phyloP scores from a whole-genome alignment of 1,284 basidiomycete genomes.

The Vanrija humicola region DNA sequence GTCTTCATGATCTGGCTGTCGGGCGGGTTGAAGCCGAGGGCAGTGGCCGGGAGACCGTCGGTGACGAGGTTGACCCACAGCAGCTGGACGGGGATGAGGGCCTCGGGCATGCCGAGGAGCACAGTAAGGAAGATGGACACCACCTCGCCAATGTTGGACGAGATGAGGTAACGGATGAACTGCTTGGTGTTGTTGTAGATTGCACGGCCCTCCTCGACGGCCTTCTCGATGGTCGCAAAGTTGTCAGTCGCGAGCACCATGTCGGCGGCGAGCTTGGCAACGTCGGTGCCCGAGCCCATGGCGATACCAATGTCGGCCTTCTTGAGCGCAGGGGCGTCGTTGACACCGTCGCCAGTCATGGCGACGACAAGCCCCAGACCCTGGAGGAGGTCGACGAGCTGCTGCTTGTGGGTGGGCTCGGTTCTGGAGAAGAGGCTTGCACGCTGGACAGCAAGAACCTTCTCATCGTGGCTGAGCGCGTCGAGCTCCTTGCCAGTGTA shows the following conservation, averaged over 20 bases:
- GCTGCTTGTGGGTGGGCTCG: constrained; percentile 91
- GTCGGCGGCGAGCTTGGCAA: constrained; percentile 95
- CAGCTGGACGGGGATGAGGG: constrained; percentile 93
- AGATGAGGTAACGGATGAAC: constrained; percentile 66
- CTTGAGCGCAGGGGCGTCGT: constrained; percentile 94
- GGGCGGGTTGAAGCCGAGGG: constrained; percentile 94
- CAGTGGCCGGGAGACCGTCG: constrained; percentile 88
- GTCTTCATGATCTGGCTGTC: constrained; percentile 95
- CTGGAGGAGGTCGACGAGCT: constrained; percentile 94
- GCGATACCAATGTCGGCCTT: constrained; percentile 97
- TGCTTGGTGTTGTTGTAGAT: constrained; percentile 99
- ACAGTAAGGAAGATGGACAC: constrained; percentile 97
- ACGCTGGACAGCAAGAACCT: constrained; percentile 75
- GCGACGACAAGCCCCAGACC: constrained; percentile 90
- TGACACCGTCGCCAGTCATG: constrained; percentile 95
- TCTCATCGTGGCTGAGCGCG: constrained; percentile 70
- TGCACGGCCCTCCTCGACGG: constrained; percentile 92
- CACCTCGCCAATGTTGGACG: constrained; percentile 97
- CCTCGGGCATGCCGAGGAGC: constrained; percentile 95
- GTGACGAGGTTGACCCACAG: constrained; percentile 97
- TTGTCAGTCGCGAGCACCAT: constrained; percentile 73
- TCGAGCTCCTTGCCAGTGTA: constrained; percentile 94
- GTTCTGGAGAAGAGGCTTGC: constrained; percentile 90
- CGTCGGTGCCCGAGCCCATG: constrained; percentile 99
- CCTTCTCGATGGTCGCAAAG: constrained; percentile 83